These are phyloP conservation scores for Termitomyces sp. DNA, from an alignment of 768 basidiomycete genomes.

Conservation along the genomic window DNA sequence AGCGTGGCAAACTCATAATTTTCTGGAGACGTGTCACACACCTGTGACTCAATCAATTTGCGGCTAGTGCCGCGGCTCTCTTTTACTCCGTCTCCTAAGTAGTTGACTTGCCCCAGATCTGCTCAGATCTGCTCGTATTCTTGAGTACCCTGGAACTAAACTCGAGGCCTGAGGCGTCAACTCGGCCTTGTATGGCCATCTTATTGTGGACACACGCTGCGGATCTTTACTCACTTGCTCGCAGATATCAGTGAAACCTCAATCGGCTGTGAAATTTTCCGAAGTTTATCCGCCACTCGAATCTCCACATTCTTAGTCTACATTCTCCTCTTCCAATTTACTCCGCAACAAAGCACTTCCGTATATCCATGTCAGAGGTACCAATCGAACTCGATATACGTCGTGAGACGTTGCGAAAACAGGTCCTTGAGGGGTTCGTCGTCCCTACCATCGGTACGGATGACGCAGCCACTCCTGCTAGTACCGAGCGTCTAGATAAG, in stretches of 20 bases:
- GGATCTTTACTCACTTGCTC: background rate
- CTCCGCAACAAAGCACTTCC: background rate
- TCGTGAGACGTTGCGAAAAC: conserved; percentile 10
- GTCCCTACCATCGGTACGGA: background rate
- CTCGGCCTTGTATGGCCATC: background rate
- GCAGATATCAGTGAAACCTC: background rate
- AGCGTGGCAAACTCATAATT: background rate
- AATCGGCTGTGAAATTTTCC: background rate
- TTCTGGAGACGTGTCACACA: background rate
- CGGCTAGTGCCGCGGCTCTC: too few relatives aligned
- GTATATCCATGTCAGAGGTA: conserved; percentile 2
- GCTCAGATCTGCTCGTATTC: background rate
- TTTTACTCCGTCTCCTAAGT: too few relatives aligned
- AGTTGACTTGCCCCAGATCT: too few relatives aligned
- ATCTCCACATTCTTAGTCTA: background rate
- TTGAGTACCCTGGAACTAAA: background rate
- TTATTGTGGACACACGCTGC: background rate
- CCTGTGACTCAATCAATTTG: too few relatives aligned
- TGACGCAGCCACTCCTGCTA: background rate
- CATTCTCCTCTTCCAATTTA: background rate
- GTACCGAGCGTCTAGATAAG: conserved; percentile 1
- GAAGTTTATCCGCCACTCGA: background rate
- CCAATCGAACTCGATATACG: conserved; percentile 9
- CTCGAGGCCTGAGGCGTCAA: background rate
- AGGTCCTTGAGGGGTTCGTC: conserved; percentile 1